Base-by-base conservation (phyloP, 2,329 filamentous ascomycete species). In the Penicillium nordicum region DNA sequence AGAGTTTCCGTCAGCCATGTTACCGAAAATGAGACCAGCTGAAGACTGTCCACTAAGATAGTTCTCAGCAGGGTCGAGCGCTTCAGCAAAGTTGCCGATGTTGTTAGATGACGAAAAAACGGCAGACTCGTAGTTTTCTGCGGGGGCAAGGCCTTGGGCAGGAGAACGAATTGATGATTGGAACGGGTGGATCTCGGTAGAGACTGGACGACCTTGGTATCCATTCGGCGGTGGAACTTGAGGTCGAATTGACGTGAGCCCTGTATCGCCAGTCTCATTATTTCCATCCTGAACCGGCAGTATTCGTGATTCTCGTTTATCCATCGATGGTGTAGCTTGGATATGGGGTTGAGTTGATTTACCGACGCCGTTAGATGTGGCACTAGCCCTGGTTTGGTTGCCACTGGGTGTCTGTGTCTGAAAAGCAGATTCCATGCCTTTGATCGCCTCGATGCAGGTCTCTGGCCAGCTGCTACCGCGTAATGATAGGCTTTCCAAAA, bases 381-480 rank as follows among this genome's bases (percentile, higher is more conserved):
- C 4, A 23, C 45, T 5, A 32, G 14, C 12, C n/a, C 46, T 45
- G n/a, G 25, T 7, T 30, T 50, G 32, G 3, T 49, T 18, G 2
- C 14, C 38, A 27, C 12, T 30, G 12, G 30, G 9, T 18, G 29
- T 23, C 6, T 61, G 50, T 18, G 48, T 47, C 12, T 45, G 58
- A 16, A 72, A 62, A 23, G 65, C 69, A n/a, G 66, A 66, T 30
- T 68, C 67, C 53, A 75, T 64, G 40, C 73, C 70, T 50, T 62
- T 65, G 40, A 75, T 70, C 16, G 72, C 73, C 29, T 72, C 67
- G n/a, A 74, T 72, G 50, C 73, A 76, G 21, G 73, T 73, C 38
- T 70, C 67, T 7, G 74, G 72, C 74, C 74, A 76, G 52, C 69
- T 68, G 43, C 62, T 73, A 7, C 70, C 73, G 45, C 73, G 64